phyloP scores from a whole-genome alignment of 2,329 filamentous ascomycete species.

The Arachnopeziza araneosa region DNA sequence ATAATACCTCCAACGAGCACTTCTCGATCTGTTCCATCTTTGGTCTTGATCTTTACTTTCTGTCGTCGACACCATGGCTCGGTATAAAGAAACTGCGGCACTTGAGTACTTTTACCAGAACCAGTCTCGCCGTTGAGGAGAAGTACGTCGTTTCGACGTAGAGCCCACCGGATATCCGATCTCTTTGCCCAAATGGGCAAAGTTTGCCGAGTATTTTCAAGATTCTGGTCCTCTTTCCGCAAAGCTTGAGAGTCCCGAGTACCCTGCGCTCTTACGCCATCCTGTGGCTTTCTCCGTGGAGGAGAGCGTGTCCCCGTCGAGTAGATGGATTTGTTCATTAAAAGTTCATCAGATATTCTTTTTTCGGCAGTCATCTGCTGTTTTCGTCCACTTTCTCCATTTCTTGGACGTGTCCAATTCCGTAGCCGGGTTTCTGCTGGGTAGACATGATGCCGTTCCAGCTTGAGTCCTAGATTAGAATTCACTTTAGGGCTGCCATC shows the following conservation, averaged over 20 bases:
- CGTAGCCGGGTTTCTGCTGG: neutral
- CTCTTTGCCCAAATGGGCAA: conserved; percentile 29
- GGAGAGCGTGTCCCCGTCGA: neutral
- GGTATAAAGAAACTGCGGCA: conserved; percentile 79
- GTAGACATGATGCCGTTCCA: neutral
- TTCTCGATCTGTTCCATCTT: conserved; percentile 34
- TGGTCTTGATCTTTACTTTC: conserved; percentile 42
- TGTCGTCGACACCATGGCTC: conserved; percentile 73
- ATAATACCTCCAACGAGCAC: conserved; percentile 69
- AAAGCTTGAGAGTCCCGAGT: neutral
- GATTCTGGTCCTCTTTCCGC: neutral
- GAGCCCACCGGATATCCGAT: conserved; percentile 23
- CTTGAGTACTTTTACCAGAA: conserved; percentile 93
- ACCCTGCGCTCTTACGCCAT: neutral
- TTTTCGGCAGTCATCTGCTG: neutral
- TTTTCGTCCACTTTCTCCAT: neutral
- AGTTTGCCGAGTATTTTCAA: conserved; percentile 12
- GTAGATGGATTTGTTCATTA: neutral
- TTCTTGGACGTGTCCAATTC: neutral
- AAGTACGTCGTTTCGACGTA: conserved; percentile 56
- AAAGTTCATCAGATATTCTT: neutral
- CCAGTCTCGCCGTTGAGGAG: conserved; percentile 91
- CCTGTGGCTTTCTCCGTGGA: neutral
- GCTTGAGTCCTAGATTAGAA: neutral
- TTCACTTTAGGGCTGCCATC: conserved; percentile 13